Evolutionary conservation across 2,329 filamentous ascomycete genomes (phyloP), one percentile per base, ranked within the genome.

Genomic region (Clonostachys rhizophaga): DNA sequence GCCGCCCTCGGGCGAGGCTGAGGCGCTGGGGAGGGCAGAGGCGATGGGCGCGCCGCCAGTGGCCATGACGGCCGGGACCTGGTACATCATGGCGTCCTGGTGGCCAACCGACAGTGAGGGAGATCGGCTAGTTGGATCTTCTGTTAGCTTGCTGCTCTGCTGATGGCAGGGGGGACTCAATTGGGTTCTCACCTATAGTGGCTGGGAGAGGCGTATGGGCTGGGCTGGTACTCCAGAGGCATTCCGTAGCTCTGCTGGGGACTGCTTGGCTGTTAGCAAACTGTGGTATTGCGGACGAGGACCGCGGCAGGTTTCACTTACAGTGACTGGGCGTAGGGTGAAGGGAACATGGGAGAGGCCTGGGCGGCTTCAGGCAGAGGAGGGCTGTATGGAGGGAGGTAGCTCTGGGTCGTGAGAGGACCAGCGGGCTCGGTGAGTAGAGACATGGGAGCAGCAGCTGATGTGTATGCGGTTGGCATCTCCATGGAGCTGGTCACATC

Each of bases 311-410:
- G 24, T 30, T 30, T 17, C 34, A 55, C 66, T 60, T 59, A 68
- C 67, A 71, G 55, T 40, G 59, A 57, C 40, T 67, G 64, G 42
- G 62, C 59, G 49, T 68, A 69, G 16, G 61, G 51, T 34, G 61
- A 53, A 14, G 58, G 52, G 50, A 65, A 68, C 44, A 62, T 56
- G 20, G 63, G 53, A 30, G 24, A 30, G 59, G 59, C 57, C 24
- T 66, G 64, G 51, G 70, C 66, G 14, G 64, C 60, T 42, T 79
- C 73, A 3, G 72, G 66, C 24, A 79, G 55, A 34, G 74, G 69
- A 9, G 71, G 61, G 47, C 71, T 75, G 60, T 78, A 81, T 7
- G 76, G 65, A 2, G 74, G 62, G 48, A 80, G 62, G 56, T 78
- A 79, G 17, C 67, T 61, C 16, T 67, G 65, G 12, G 61, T 60